A percentile compares a stretch with the other conserved stretches of the same genome.
These are phyloP conservation scores for Vaccinium vitisidaea DNA, from an alignment of 148 eudicot genomes.

Conservation along the genomic window DNA sequence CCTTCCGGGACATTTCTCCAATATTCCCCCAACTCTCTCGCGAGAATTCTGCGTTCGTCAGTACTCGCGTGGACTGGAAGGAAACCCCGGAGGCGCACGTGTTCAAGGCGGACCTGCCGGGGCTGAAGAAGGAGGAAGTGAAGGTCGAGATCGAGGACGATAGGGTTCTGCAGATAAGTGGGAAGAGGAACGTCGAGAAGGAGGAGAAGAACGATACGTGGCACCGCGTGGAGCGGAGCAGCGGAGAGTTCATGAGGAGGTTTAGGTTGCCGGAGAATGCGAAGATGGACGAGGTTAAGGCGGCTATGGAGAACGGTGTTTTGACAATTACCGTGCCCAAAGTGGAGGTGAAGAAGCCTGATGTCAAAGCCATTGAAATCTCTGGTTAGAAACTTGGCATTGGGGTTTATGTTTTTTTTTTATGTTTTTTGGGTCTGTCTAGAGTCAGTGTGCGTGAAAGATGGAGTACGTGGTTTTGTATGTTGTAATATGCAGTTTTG, in stretches of 20 bases:
- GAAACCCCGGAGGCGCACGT: constrained; percentile 54
- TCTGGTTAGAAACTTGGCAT: constrained; percentile 18
- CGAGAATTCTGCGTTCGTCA: constrained; percentile 23
- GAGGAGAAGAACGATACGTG: constrained; percentile 54
- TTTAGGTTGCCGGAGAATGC: constrained; percentile 51
- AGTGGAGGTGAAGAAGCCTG: constrained; percentile 34
- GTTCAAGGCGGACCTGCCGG: constrained; percentile 49
- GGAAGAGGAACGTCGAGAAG: constrained; percentile 44
- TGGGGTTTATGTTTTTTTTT: neutral
- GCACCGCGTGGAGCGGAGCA: constrained; percentile 48
- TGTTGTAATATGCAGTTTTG: neutral
- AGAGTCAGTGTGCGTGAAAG: no score
- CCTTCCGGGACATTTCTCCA: constrained; percentile 24
- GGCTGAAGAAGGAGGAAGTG: constrained; percentile 50
- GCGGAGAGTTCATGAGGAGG: constrained; percentile 39
- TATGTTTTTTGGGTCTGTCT: no score
- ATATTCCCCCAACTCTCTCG: neutral
- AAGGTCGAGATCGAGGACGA: constrained; percentile 54
- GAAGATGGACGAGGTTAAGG: constrained; percentile 37
- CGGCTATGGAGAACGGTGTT: constrained; percentile 49
- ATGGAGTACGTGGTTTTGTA: neutral
- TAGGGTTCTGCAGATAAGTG: constrained; percentile 41
- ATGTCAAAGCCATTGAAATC: constrained; percentile 39
- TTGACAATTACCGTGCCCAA: constrained; percentile 46
- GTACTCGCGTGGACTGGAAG: constrained; percentile 37